phyloP scores from a whole-genome alignment of 1,284 basidiomycete genomes.

The Fomitopsis palustris region DNA sequence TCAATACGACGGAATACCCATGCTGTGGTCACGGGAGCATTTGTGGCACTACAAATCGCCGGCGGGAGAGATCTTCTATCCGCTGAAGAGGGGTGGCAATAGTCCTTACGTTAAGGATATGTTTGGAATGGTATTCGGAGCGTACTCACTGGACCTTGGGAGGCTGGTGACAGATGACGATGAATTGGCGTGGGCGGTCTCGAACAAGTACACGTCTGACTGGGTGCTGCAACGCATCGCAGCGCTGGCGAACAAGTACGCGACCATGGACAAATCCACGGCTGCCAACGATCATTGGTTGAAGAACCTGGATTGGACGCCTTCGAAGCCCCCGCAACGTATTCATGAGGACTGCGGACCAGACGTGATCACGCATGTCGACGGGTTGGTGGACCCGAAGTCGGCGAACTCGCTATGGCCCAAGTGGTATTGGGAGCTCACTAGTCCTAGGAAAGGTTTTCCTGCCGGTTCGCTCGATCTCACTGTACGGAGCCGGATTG shows the following conservation, averaged over 20 bases:
- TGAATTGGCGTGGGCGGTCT: conserved; percentile 41
- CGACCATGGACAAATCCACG: conserved; percentile 15
- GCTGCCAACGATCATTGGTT: conserved; percentile 52
- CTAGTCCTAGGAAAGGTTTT: conserved; percentile 63
- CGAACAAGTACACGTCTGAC: conserved; percentile 32
- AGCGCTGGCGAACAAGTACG: conserved; percentile 34
- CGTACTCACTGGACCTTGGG: conserved; percentile 39
- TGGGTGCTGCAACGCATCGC: conserved; percentile 31
- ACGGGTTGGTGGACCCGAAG: conserved; percentile 18
- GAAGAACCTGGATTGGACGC: conserved; percentile 65
- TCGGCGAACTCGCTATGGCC: conserved; percentile 63
- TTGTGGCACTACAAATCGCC: conserved; percentile 63
- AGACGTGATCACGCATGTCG: conserved; percentile 1
- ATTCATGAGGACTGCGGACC: background rate
- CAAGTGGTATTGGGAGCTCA: conserved; percentile 96
- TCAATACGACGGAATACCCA: conserved; percentile 69
- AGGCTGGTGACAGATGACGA: conserved; percentile 34
- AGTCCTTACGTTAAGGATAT: background rate
- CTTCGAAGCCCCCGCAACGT: background rate
- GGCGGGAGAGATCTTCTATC: conserved; percentile 27
- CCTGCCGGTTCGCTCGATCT: conserved; percentile 77
- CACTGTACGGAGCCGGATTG: conserved; percentile 80
- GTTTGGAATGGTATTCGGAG: background rate
- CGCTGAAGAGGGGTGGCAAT: conserved; percentile 24
- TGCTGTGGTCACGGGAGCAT: conserved; percentile 59